Conservation (phyloP, 1,139 yeast genomes). For the Saccharomyces pastorianus region DNA sequence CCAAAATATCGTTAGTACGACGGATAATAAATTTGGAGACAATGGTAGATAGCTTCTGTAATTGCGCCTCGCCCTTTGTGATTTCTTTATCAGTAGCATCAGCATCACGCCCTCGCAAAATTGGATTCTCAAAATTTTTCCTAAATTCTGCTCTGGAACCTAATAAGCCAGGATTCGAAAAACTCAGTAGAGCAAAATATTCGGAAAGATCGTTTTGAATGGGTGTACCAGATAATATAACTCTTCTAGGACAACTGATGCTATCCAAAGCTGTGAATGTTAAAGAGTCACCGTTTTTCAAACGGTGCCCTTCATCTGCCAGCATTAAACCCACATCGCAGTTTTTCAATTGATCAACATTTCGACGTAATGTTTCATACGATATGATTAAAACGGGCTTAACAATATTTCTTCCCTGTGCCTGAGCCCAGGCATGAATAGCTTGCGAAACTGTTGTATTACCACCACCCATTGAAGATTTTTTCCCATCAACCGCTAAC, state of each 20-base stretch:
- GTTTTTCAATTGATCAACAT: conserved; percentile 66
- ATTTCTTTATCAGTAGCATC: conserved; percentile 79
- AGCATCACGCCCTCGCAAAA: conserved; percentile 82
- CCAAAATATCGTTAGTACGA: conserved; percentile 87
- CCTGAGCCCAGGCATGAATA: conserved; percentile 79
- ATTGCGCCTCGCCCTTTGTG: conserved; percentile 59
- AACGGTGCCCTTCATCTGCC: conserved; percentile 95
- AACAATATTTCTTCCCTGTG: conserved; percentile 80
- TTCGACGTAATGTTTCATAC: conserved; percentile 85
- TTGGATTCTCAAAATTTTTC: conserved; percentile 73
- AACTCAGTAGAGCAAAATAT: conserved; percentile 81
- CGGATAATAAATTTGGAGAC: conserved; percentile 90
- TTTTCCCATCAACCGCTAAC: conserved; percentile 84
- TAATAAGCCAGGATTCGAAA: conserved; percentile 89
- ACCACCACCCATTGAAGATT: conserved; percentile 26
- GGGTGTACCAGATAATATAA: conserved; percentile 93
- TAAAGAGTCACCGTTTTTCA: conserved; percentile 88
- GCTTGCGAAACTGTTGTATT: conserved; percentile 56
- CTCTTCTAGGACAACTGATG: conserved; percentile 77
- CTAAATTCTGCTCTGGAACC: conserved; percentile 82
- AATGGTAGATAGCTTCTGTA: conserved; percentile 59
- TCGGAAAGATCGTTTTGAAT: conserved; percentile 94
- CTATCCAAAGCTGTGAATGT: conserved; percentile 86
- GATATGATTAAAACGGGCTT: conserved; percentile 93
- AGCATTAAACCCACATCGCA: conserved; percentile 81